Evolutionary conservation across 257 asterid species (phyloP).

Genomic region (Lithospermum erythrorhizon): DNA sequence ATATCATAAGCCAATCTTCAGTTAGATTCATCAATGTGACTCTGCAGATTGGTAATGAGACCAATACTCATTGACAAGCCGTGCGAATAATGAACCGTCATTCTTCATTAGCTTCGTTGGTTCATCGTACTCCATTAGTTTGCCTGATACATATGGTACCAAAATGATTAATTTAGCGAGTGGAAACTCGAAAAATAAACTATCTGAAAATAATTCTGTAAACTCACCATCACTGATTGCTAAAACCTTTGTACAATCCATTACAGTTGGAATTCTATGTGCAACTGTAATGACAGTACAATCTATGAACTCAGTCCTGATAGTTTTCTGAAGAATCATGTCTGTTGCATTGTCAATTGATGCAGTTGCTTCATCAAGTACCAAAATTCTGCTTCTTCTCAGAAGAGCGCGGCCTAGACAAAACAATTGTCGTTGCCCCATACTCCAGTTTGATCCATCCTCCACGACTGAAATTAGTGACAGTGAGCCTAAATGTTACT

Average conservation of each 20-base stretch:
- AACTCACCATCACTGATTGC: constrained; percentile 78
- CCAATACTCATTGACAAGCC: constrained; percentile 90
- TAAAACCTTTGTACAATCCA: constrained; percentile 91
- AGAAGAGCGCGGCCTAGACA: constrained; percentile 82
- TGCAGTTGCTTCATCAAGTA: constrained; percentile 94
- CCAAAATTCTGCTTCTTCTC: constrained; percentile 70
- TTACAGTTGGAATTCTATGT: constrained; percentile 88
- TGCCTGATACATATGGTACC: constrained; percentile 27
- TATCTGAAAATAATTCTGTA: not conserved
- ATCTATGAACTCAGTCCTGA: constrained; percentile 62
- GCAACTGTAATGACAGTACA: constrained; percentile 93
- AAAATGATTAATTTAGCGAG: not conserved
- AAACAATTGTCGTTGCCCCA: constrained; percentile 87
- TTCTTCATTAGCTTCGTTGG: constrained; percentile 65
- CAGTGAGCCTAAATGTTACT: not conserved
- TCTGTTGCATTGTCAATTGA: constrained; percentile 90
- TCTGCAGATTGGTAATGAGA: constrained; percentile 49
- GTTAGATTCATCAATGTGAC: constrained; percentile 12
- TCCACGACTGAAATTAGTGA: constrained; percentile 48
- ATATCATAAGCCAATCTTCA: not conserved
- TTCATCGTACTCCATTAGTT: constrained; percentile 72
- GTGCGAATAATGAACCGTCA: constrained; percentile 62
- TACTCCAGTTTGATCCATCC: constrained; percentile 97
- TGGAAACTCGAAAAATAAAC: not conserved
- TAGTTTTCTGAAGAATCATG: constrained; percentile 75